A percentile compares a stretch with the other conserved stretches of the same genome.
Conservation (phyloP, 1,284 basidiomycete genomes). For the Naganishia liquefaciens region DNA sequence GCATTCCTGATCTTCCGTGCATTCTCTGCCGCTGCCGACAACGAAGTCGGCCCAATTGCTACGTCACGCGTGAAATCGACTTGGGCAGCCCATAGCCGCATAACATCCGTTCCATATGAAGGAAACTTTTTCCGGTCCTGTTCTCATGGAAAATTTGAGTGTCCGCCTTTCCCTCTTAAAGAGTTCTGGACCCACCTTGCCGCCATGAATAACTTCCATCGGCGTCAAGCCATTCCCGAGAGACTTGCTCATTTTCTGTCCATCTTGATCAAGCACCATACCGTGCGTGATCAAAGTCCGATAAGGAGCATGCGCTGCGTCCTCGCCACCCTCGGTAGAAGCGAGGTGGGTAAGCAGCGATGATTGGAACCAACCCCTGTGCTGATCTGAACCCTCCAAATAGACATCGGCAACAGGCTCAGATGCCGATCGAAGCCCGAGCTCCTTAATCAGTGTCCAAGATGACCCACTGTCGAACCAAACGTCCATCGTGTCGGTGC, state of each 20-base stretch:
- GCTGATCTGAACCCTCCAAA: slow-evolving; percentile 95
- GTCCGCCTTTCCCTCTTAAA: no score
- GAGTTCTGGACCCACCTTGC: slow-evolving; percentile 60
- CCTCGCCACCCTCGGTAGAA: slow-evolving; percentile 45
- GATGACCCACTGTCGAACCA: slow-evolving; percentile 99
- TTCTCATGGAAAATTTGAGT: no score
- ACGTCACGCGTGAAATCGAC: slow-evolving; percentile 89
- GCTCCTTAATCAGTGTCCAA: slow-evolving; percentile 75
- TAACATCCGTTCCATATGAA: slow-evolving; percentile 79
- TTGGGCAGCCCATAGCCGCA: slow-evolving; percentile 89
- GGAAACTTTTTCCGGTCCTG: slow-evolving; percentile 71
- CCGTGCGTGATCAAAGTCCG: slow-evolving; percentile 88
- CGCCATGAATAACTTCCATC: slow-evolving; percentile 74
- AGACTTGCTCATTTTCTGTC: slow-evolving; percentile 99
- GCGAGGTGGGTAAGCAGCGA: slow-evolving; percentile 80
- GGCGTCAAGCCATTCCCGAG: slow-evolving; percentile 90
- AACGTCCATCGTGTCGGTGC: slow-evolving; percentile 95
- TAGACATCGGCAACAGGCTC: slow-evolving; percentile 77
- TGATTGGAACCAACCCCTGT: slow-evolving; percentile 99
- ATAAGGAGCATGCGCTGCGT: slow-evolving; percentile 64
- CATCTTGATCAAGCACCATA: slow-evolving; percentile 88
- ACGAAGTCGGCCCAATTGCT: slow-evolving; percentile 75
- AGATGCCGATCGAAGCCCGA: slow-evolving; percentile 44
- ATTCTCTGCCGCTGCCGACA: slow-evolving; percentile 74
- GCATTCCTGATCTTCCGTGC: slow-evolving; percentile 86